Conservation (phyloP, 768 basidiomycete species). For the Omphalotus guepiniiformis region DNA sequence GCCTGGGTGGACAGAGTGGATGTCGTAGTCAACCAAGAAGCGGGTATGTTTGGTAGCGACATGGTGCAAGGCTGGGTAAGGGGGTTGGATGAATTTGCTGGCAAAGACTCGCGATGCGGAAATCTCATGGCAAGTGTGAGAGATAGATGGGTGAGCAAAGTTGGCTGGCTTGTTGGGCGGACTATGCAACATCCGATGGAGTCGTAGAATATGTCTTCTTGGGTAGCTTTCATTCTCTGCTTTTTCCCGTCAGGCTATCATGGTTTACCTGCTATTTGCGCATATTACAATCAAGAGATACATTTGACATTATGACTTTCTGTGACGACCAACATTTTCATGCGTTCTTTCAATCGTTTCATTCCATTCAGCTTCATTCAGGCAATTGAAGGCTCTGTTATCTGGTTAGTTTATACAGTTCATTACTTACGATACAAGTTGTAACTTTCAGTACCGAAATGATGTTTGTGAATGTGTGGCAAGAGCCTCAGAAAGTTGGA, state of each 20-base stretch:
- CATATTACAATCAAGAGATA: too few relatives aligned
- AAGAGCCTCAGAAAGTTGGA: background rate
- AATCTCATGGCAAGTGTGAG: slow-evolving; percentile 35
- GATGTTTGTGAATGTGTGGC: slow-evolving; percentile 1
- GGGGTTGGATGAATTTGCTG: slow-evolving; percentile 60
- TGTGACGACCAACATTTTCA: too few relatives aligned
- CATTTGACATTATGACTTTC: too few relatives aligned
- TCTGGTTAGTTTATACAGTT: background rate
- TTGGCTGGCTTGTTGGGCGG: slow-evolving; percentile 74
- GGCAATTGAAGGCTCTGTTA: background rate
- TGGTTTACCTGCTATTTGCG: too few relatives aligned
- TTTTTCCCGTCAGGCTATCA: background rate
- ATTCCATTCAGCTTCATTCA: background rate
- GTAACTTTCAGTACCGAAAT: too few relatives aligned
- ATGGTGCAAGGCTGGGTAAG: slow-evolving; percentile 66
- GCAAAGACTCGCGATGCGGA: slow-evolving; percentile 35
- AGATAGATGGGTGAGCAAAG: slow-evolving; percentile 68
- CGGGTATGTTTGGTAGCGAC: slow-evolving; percentile 77
- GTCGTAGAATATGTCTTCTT: slow-evolving; percentile 13
- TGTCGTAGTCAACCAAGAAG: slow-evolving; percentile 62
- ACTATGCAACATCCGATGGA: slow-evolving; percentile 34
- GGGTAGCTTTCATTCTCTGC: background rate
- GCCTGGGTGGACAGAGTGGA: slow-evolving; percentile 74
- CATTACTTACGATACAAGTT: background rate
- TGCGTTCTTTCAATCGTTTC: background rate